Evolutionary conservation across 176 grass and related monocot species (phyloP).

Genomic region (Aegilops sharonensis): DNA sequence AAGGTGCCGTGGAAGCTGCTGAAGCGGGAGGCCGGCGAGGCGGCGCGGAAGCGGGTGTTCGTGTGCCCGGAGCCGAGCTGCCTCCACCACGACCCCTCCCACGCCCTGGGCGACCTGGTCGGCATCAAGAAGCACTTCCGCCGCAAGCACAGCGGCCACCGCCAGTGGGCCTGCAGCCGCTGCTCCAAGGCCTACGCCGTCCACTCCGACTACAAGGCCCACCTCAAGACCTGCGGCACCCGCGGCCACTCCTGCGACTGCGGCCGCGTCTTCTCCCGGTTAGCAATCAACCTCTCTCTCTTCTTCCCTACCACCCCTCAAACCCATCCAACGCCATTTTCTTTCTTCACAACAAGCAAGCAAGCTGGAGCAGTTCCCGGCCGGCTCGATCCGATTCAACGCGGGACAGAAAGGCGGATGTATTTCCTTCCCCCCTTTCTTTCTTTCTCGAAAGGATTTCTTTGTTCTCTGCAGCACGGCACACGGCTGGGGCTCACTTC

Average conservation of each 20-base stretch:
- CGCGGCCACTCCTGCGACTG: constrained; percentile 97
- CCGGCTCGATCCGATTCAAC: not conserved
- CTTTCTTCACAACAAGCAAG: not conserved
- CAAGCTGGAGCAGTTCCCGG: not conserved
- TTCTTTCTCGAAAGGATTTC: constrained; percentile 7
- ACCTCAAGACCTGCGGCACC: constrained; percentile 99
- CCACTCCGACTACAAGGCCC: constrained; percentile 99
- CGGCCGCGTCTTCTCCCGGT: constrained; percentile 96
- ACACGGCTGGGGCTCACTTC: not conserved
- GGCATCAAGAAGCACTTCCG: constrained; percentile 99
- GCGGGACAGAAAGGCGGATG: not conserved
- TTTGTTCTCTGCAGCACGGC: not conserved
- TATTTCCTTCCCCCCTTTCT: not conserved
- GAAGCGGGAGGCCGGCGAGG: constrained; percentile 75
- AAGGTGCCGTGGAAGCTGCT: constrained; percentile 99
- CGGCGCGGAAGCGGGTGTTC: constrained; percentile 89
- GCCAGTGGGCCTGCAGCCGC: constrained; percentile 84
- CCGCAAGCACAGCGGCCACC: constrained; percentile 91
- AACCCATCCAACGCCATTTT: not conserved
- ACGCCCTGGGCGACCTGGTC: constrained; percentile 94
- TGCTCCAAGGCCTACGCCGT: constrained; percentile 99
- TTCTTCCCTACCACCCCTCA: too few species aligned
- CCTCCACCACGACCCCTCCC: constrained; percentile 88
- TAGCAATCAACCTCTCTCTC: not conserved
- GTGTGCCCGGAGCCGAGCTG: constrained; percentile 95